A percentile compares a stretch with the other conserved stretches of the same genome.
Evolutionary conservation across 1,139 yeast species (phyloP).

Genomic region (Candida sanyaensis): DNA sequence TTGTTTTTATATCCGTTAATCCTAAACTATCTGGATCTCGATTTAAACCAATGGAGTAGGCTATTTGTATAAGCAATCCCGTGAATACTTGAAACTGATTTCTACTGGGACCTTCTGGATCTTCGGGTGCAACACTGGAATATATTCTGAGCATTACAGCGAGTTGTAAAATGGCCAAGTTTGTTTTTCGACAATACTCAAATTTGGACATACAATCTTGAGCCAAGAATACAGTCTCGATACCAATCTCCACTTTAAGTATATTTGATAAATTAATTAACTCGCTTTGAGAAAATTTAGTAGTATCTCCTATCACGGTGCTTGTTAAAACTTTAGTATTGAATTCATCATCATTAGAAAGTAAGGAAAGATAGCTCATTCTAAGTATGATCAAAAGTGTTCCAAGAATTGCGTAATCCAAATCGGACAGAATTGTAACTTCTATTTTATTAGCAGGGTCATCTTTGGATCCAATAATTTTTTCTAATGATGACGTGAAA

Average conservation of each 20-base stretch:
- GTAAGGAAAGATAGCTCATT: slow-evolving; percentile 24
- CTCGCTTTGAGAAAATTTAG: slow-evolving; percentile 9
- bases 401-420: slow-evolving; percentile 27
- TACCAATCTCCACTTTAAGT: slow-evolving; percentile 46
- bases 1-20: slow-evolving; percentile 14
- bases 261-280: slow-evolving; percentile 38
- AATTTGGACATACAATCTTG: slow-evolving; percentile 32
- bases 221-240: slow-evolving; percentile 31
- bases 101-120: slow-evolving; percentile 50
- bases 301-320: slow-evolving; percentile 1
- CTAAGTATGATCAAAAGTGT: slow-evolving; percentile 23
- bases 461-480: slow-evolving; percentile 21
- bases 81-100: slow-evolving; percentile 42
- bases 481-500: slow-evolving; percentile 17
- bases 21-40: slow-evolving; percentile 35
- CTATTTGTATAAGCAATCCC: slow-evolving; percentile 41
- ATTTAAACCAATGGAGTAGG: slow-evolving; percentile 45
- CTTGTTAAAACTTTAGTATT: slow-evolving; percentile 21
- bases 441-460: slow-evolving; percentile 16
- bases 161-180: slow-evolving; percentile 39
- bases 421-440: slow-evolving; percentile 16
- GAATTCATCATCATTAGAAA: slow-evolving; percentile 30
- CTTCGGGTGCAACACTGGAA: slow-evolving; percentile 47
- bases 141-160: slow-evolving; percentile 47
- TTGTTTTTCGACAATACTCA: slow-evolving; percentile 22